phyloP scores from a whole-genome alignment of 2,329 filamentous ascomycete genomes.

The Ophiostoma australiae region DNA sequence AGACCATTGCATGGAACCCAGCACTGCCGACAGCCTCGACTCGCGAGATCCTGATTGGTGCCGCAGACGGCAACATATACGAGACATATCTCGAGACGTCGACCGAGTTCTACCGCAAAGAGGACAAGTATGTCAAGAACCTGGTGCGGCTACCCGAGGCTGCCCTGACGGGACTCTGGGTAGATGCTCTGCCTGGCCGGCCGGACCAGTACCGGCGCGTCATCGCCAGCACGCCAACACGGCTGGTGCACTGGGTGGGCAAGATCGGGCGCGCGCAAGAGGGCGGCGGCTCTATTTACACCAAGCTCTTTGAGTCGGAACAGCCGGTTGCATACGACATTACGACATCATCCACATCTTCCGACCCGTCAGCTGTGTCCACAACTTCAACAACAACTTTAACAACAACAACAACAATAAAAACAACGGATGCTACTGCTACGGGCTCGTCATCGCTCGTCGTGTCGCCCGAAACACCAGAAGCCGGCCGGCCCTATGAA shows the following conservation, averaged over 20 bases:
- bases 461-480: conserved; percentile 69
- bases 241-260: conserved; percentile 75
- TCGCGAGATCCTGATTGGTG: conserved; percentile 85
- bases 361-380: conserved; percentile 32
- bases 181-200: conserved; percentile 63
- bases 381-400: conserved; percentile 33
- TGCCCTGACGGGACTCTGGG: conserved; percentile 77
- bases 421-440: conserved; percentile 37
- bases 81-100: conserved; percentile 93
- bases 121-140: conserved; percentile 84
- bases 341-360: conserved; percentile 42
- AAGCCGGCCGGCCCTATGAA: conserved; percentile 47
- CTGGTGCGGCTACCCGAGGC: conserved; percentile 80
- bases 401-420: neutral
- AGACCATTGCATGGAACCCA: conserved; percentile 92
- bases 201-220: conserved; percentile 66
- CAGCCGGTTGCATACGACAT: conserved; percentile 72
- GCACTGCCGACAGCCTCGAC: conserved; percentile 89
- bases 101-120: conserved; percentile 89
- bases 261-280: conserved; percentile 66
- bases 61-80: conserved; percentile 91
- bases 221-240: conserved; percentile 71
- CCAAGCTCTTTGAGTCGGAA: conserved; percentile 81
- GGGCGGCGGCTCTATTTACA: conserved; percentile 78
- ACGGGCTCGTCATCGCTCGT: conserved; percentile 58